These are phyloP conservation scores for Aureobasidium sp. DNA, from an alignment of 2,329 filamentous ascomycete genomes.

Conservation along the genomic window DNA sequence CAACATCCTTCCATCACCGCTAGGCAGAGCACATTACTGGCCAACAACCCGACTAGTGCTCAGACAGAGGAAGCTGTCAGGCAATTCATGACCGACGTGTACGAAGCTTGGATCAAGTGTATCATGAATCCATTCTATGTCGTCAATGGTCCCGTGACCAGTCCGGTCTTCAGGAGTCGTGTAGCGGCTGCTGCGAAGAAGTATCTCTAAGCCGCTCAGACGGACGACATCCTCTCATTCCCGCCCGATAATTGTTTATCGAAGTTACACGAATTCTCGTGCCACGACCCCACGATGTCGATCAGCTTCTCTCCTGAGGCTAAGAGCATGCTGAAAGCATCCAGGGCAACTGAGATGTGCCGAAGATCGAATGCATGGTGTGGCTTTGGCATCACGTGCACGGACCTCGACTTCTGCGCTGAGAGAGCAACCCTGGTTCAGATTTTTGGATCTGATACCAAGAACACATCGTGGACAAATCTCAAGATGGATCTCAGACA, in stretches of 20 bases:
- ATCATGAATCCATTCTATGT: constrained; percentile 96
- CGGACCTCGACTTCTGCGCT: background rate
- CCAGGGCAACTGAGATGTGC: too few relatives aligned
- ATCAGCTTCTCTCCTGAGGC: background rate
- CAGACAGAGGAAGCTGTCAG: constrained; percentile 93
- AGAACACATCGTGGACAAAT: too few relatives aligned
- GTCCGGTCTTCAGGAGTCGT: constrained; percentile 72
- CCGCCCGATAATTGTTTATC: background rate
- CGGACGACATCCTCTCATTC: background rate
- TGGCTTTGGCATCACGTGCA: background rate
- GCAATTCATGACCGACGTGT: constrained; percentile 90
- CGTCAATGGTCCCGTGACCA: constrained; percentile 74
- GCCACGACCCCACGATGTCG: background rate
- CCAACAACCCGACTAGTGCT: constrained; percentile 68
- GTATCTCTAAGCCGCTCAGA: constrained; percentile 53
- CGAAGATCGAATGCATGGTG: background rate
- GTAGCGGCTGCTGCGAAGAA: constrained; percentile 87
- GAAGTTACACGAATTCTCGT: background rate
- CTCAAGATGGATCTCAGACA: background rate
- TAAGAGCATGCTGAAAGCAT: too few relatives aligned
- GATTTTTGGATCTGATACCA: background rate
- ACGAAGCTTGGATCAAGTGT: constrained; percentile 94
- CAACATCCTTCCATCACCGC: constrained; percentile 18
- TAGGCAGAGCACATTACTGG: constrained; percentile 26
- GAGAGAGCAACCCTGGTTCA: background rate